These are phyloP conservation scores for Tetrapisispora pingtungensis DNA, from an alignment of 805 yeast species.

Conservation along the genomic window DNA sequence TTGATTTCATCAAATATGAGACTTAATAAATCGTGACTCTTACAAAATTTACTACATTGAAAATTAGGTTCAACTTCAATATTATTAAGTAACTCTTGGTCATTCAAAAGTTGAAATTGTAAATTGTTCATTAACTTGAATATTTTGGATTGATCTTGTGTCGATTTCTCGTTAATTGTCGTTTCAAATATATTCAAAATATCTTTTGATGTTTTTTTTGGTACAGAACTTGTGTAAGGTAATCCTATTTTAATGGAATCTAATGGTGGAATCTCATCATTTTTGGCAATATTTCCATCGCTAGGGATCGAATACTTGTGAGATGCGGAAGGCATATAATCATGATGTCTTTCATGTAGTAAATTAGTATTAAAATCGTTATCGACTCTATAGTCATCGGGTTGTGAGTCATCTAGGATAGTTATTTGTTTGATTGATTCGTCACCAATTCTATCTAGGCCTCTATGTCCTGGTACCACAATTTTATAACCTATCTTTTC, in stretches of 20 bases:
- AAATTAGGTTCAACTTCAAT: no score
- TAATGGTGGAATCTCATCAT: conserved; percentile 10
- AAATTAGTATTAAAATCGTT: no score
- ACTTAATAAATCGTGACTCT: not conserved
- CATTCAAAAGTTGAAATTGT: no score
- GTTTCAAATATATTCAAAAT: not conserved
- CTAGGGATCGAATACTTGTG: not conserved
- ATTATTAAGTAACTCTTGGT: no score
- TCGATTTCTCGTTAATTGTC: no score
- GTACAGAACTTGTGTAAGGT: not conserved
- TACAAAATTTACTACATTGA: not conserved
- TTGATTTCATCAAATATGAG: not conserved
- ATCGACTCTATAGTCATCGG: not conserved
- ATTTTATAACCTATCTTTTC: not conserved
- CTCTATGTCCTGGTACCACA: not conserved
- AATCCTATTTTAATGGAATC: conserved; percentile 14
- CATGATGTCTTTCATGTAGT: no score
- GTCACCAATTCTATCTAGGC: not conserved
- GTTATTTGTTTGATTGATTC: not conserved
- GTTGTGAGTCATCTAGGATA: not conserved
- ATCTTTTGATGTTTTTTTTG: not conserved
- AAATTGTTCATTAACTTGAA: no score
- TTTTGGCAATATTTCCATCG: not conserved
- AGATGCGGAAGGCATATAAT: no score
- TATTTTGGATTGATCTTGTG: no score